phyloP scores from a whole-genome alignment of 768 basidiomycete species.

The Trametes gibbosa region DNA sequence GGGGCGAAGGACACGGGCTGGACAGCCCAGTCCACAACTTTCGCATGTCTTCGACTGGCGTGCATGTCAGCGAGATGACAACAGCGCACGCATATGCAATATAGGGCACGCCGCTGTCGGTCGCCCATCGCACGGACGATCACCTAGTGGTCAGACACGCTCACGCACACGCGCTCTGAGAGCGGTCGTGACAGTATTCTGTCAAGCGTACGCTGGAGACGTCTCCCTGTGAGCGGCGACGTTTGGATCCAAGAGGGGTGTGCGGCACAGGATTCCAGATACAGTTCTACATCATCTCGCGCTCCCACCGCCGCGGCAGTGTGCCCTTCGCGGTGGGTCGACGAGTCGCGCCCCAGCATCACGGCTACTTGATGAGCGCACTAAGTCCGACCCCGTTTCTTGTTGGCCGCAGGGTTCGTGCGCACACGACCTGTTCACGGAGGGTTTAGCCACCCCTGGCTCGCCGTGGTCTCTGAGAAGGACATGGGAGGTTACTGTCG shows the following conservation, averaged over 20 bases:
- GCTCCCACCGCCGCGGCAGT: slow-evolving; percentile 1
- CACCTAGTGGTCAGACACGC: background rate
- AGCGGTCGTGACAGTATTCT: background rate
- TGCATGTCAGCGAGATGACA: slow-evolving; percentile 11
- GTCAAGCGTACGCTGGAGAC: background rate
- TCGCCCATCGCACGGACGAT: slow-evolving; percentile 6
- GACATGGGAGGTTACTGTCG: background rate
- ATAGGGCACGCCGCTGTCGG: background rate
- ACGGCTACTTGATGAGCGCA: slow-evolving; percentile 6
- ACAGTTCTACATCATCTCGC: background rate
- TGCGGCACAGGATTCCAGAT: background rate
- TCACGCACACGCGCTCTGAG: background rate
- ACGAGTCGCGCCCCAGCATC: background rate
- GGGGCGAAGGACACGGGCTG: too few species aligned
- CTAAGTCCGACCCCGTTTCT: background rate
- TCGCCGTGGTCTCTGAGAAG: background rate
- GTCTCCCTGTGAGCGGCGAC: background rate
- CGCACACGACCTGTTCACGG: background rate
- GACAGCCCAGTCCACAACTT: too few species aligned
- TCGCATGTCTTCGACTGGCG: background rate
- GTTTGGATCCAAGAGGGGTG: background rate
- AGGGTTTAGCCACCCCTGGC: background rate
- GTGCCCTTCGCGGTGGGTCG: background rate
- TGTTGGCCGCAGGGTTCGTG: background rate
- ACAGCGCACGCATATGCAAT: background rate